Evolutionary conservation across 257 asterid species (phyloP).

Genomic region (Solanum arcanum): DNA sequence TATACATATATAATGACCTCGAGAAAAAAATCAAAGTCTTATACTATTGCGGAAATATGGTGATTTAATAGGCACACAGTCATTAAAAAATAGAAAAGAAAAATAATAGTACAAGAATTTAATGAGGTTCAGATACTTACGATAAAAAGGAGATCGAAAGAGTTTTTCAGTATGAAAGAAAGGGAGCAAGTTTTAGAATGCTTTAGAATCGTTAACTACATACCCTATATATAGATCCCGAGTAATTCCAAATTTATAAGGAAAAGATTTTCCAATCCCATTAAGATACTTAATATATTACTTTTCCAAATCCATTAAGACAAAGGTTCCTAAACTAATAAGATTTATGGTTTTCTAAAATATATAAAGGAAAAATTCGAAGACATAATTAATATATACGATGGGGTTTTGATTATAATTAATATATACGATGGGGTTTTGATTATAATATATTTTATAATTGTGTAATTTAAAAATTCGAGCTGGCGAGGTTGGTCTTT

Average conservation of each 20-base stretch:
- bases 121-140: background rate
- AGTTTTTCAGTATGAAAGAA: background rate
- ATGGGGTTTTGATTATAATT: background rate
- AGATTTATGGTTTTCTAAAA: background rate
- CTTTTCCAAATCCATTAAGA: background rate
- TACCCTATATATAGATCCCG: background rate
- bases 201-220: background rate
- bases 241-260: background rate
- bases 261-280: background rate
- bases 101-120: too few species aligned
- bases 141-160: background rate
- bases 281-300: background rate
- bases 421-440: background rate
- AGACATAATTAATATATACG: background rate
- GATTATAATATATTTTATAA: background rate
- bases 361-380: background rate
- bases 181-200: background rate
- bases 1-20: too few species aligned
- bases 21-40: background rate
- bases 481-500: background rate
- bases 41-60: background rate
- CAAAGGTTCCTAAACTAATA: background rate
- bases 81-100: background rate
- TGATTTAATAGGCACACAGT: background rate
- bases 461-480: background rate